Conservation (phyloP, 345 rosid species). For the Eucalyptus regnans region DNA sequence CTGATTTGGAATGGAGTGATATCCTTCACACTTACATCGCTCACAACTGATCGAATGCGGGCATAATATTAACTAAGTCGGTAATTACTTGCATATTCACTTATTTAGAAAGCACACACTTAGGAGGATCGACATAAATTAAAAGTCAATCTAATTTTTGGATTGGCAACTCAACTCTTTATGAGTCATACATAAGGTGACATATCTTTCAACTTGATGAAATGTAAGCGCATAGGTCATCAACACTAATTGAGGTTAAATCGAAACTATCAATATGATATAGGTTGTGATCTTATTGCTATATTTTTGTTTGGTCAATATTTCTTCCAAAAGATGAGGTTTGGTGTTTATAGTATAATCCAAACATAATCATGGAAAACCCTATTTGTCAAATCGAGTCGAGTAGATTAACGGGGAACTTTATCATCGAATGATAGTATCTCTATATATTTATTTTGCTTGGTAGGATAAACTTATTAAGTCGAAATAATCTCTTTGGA, state of each 20-base stretch:
- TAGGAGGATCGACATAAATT: no score
- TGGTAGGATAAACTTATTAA: not conserved
- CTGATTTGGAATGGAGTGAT: no score
- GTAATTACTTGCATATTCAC: no score
- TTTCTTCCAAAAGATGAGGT: not conserved
- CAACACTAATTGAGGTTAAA: not conserved
- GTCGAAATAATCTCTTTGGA: not conserved
- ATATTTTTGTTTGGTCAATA: not conserved
- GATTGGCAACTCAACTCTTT: no score
- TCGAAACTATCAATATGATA: not conserved
- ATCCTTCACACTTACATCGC: no score
- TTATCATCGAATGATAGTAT: not conserved
- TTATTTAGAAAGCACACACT: no score
- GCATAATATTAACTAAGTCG: no score
- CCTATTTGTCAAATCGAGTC: not conserved
- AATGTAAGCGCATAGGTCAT: not conserved
- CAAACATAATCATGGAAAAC: not conserved
- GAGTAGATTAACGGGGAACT: not conserved
- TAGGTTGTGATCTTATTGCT: not conserved
- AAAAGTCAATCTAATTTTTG: no score
- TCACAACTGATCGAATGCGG: no score
- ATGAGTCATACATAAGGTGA: no score
- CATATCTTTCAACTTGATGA: no score
- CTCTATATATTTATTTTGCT: not conserved
- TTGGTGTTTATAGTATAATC: not conserved